Percentiles rank a stretch among this genome's conserved stretches.
These are phyloP conservation scores for Anisodus acutangulus DNA, from an alignment of 257 asterid species.

Conservation along the genomic window DNA sequence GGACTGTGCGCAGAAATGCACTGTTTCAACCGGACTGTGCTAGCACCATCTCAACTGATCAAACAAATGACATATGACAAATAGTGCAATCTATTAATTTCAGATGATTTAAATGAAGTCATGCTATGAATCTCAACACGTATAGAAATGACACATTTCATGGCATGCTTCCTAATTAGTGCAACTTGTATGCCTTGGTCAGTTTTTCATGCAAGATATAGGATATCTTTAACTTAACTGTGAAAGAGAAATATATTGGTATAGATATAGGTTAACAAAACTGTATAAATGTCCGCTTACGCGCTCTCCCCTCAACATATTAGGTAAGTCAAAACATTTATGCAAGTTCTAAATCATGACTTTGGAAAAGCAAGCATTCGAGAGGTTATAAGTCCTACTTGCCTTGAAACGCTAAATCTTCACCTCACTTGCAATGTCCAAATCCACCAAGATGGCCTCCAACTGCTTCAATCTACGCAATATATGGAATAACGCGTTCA, in stretches of 20 bases:
- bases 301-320: background rate
- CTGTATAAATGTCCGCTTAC: background rate
- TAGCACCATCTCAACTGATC: background rate
- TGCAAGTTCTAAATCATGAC: background rate
- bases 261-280: background rate
- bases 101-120: background rate
- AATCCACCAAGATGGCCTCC: background rate
- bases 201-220: background rate
- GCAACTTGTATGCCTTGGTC: background rate
- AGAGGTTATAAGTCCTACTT: constrained; percentile 5
- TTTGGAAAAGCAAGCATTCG: background rate
- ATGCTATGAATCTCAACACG: background rate
- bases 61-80: background rate
- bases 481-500: background rate
- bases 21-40: background rate
- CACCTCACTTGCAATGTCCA: background rate
- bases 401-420: background rate
- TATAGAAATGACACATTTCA: background rate
- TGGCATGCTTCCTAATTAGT: background rate
- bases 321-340: background rate
- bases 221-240: background rate
- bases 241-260: background rate
- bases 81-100: background rate
- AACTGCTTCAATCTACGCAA: background rate
- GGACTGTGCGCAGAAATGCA: background rate